Conservation (phyloP, 495 filamentous ascomycete species). For the Barbatosphaeria neglecta region DNA sequence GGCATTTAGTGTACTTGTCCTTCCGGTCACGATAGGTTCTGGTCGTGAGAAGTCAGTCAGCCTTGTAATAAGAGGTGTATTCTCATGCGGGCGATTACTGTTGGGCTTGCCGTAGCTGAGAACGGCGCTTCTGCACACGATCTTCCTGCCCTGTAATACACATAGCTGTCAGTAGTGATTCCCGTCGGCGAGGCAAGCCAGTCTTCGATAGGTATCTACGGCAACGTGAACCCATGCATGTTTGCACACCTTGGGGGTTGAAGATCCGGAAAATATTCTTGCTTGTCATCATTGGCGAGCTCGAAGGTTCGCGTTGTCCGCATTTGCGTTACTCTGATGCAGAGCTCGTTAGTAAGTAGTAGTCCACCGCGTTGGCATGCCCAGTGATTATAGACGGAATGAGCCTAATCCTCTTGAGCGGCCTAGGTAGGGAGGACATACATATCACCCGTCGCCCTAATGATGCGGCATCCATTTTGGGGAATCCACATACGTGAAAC, state of each 20-base stretch:
- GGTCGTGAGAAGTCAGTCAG: not conserved
- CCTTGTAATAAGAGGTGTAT: not conserved
- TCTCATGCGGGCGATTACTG: slow-evolving; percentile 5
- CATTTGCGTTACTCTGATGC: too few species aligned
- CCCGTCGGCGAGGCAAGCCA: not conserved
- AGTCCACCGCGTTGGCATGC: too few species aligned
- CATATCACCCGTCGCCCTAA: too few species aligned
- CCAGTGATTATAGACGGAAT: too few species aligned
- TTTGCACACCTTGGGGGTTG: slow-evolving; percentile 5
- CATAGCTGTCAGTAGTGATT: too few species aligned
- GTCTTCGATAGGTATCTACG: not conserved
- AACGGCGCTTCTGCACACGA: slow-evolving; percentile 9
- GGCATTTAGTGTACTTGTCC: slow-evolving; percentile 24
- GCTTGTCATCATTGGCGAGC: slow-evolving; percentile 5
- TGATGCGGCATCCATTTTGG: too few species aligned
- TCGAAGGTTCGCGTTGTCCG: too few species aligned
- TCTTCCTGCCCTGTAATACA: slow-evolving; percentile 5
- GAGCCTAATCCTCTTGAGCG: too few species aligned
- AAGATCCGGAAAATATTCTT: slow-evolving; percentile 13
- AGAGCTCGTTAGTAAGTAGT: too few species aligned
- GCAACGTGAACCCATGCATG: not conserved
- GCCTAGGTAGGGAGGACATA: too few species aligned
- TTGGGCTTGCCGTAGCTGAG: slow-evolving; percentile 16
- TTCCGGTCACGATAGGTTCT: slow-evolving; percentile 31
- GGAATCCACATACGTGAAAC: too few species aligned